A percentile compares a stretch with the other conserved stretches of the same genome.
phyloP scores from a whole-genome alignment of 345 rosid genomes.

The Citrus mangshanensis region DNA sequence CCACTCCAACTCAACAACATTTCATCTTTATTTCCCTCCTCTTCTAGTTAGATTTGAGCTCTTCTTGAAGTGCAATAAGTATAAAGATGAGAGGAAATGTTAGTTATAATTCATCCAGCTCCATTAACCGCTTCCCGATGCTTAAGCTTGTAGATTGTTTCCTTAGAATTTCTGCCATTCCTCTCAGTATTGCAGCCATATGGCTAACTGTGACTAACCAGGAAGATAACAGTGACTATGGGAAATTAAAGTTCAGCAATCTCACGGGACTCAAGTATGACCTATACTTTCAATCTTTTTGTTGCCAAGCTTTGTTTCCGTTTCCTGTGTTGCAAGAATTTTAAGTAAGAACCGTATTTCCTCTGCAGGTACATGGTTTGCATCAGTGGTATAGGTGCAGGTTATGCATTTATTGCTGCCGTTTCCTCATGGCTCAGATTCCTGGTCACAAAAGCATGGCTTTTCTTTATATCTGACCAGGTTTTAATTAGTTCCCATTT shows the following conservation, averaged over 20 bases:
- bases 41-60: background rate
- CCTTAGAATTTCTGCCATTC: slow-evolving; percentile 73
- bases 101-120: background rate
- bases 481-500: slow-evolving; percentile 24
- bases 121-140: slow-evolving; percentile 30
- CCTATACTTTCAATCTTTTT: background rate
- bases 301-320: background rate
- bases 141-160: slow-evolving; percentile 59
- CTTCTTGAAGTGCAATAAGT: background rate
- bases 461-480: slow-evolving; percentile 88
- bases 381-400: slow-evolving; percentile 56
- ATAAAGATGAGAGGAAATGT: slow-evolving; percentile 13
- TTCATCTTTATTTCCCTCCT: background rate
- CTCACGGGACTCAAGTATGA: slow-evolving; percentile 76
- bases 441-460: slow-evolving; percentile 66
- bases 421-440: slow-evolving; percentile 52
- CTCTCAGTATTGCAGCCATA: slow-evolving; percentile 66
- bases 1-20: background rate
- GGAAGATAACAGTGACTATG: slow-evolving; percentile 58
- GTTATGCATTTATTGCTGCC: slow-evolving; percentile 65
- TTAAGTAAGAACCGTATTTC: background rate
- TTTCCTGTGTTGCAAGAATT: background rate
- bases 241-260: slow-evolving; percentile 46
- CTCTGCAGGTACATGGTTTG: slow-evolving; percentile 62
- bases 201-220: slow-evolving; percentile 74